Evolutionary conservation across 2,329 filamentous ascomycete genomes (phyloP), one percentile per base, ranked within the genome.

Genomic region (Coniochaeta sp.): DNA sequence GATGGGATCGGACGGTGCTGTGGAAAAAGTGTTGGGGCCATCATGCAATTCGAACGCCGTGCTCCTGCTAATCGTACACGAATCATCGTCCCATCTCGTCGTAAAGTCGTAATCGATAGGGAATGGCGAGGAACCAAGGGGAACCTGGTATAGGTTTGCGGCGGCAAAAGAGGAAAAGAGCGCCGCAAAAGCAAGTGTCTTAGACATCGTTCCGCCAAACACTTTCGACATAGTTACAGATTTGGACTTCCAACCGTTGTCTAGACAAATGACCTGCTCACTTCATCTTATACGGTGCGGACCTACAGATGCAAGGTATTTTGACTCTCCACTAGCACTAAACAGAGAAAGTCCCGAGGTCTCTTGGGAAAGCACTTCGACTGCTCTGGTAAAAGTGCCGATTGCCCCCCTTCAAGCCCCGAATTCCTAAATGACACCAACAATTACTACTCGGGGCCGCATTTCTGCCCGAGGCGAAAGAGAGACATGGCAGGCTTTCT

Each of bases 41-140:
- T 48, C 40, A 13, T 18, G 20, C 26, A 49, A 28, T 6, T 55
- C 53, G 16, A 53, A 55, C 27, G 48, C 51, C 18, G 16, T 46
- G 27, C 22, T 20, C 24, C 31, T 40, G 48, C 49, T 51, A 14
- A 53, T 28, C 10, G 22, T 45, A 26, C 51, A 49, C 46, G 46
- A 4, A 9, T 48, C 46, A 12, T 27, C 22, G 18, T 48, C 46
- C 46, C 46, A 48, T 18, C 18, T 30, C 46, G 46, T 48, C 46
- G 27, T 12, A 27, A 48, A 48, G 28, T 48, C 46, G 27, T 48
- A n/a, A 27, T 48, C 46, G 26, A 13, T 32, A 14, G 46, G 46
- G 18, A 48, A 30, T 14, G 24, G 24, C 28, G 26, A 4, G 27
- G 46, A 30, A 9, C 46, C 46, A 14, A 48, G 26, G 46, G 46